These are phyloP conservation scores for Mycena sanguinolenta DNA, from an alignment of 768 basidiomycete species.

Conservation along the genomic window DNA sequence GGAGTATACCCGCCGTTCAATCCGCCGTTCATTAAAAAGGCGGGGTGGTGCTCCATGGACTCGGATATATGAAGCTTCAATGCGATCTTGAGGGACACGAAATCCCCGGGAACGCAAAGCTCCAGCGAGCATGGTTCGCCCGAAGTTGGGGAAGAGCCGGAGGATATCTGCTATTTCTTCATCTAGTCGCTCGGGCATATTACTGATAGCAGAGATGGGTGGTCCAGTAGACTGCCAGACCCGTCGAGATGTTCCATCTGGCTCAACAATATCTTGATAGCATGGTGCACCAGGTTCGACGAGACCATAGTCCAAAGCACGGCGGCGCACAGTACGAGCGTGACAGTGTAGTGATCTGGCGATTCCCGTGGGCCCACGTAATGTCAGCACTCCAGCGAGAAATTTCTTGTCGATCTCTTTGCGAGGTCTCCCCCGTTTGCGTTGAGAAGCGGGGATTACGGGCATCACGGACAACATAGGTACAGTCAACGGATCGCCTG, in stretches of 20 bases:
- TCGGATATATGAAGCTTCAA: constrained; percentile 22
- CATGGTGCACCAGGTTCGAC: background rate
- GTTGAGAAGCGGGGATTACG: too few species aligned
- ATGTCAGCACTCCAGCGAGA: too few species aligned
- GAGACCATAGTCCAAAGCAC: too few species aligned
- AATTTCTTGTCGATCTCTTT: too few species aligned
- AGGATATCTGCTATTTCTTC: constrained; percentile 12
- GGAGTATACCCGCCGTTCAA: too few species aligned
- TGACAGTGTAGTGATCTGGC: too few species aligned
- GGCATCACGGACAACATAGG: too few species aligned
- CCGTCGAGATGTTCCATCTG: background rate
- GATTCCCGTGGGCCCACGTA: too few species aligned
- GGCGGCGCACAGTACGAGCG: too few species aligned
- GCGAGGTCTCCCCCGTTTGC: too few species aligned
- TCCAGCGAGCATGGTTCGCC: constrained; percentile 29
- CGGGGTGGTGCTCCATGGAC: constrained; percentile 23
- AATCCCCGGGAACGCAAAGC: constrained; percentile 3
- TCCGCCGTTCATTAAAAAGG: too few species aligned
- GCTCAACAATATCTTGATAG: background rate
- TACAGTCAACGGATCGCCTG: too few species aligned
- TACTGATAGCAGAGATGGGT: background rate
- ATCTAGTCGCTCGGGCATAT: background rate
- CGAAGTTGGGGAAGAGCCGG: constrained; percentile 30
- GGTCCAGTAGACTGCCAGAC: background rate
- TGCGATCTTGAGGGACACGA: constrained; percentile 18